A percentile compares a stretch with the other conserved stretches of the same genome.
These are phyloP conservation scores for Amanita brunnescens DNA, from an alignment of 768 basidiomycete genomes.

Conservation along the genomic window DNA sequence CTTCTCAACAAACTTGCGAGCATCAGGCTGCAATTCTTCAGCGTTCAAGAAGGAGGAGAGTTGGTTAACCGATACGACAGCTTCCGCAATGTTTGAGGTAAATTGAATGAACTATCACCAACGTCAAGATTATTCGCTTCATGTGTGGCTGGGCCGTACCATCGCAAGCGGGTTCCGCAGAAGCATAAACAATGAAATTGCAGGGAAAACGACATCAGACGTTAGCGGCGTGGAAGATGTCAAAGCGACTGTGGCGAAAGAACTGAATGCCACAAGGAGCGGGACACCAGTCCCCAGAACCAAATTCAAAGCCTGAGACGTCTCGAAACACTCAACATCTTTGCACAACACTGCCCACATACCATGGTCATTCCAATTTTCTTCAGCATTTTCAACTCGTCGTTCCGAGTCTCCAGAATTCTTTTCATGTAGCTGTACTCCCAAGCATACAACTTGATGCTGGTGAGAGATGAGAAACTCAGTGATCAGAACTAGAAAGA, in stretches of 20 bases:
- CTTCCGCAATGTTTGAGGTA: constrained; percentile 77
- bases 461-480: too few relatives aligned
- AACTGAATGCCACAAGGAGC: constrained; percentile 72
- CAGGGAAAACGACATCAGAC: constrained; percentile 88
- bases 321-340: constrained; percentile 26
- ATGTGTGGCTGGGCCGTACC: constrained; percentile 31
- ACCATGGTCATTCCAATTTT: constrained; percentile 76
- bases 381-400: constrained; percentile 74
- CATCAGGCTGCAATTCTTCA: constrained; percentile 75
- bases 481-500: too few relatives aligned
- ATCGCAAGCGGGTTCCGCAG: constrained; percentile 81
- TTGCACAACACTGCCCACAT: neutral
- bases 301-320: constrained; percentile 49
- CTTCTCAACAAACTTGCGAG: constrained; percentile 43
- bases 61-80: constrained; percentile 74
- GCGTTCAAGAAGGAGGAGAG: constrained; percentile 68
- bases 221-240: constrained; percentile 65
- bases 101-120: constrained; percentile 57
- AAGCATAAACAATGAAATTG: constrained; percentile 84
- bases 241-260: constrained; percentile 64
- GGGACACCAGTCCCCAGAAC: constrained; percentile 66
- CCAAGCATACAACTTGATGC: constrained; percentile 92
- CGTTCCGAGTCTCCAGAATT: constrained; percentile 72
- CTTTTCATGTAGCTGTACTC: constrained; percentile 82
- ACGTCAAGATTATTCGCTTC: neutral